Evolutionary conservation across 2,329 filamentous ascomycete genomes (phyloP).

Genomic region (Xylariales sp.): DNA sequence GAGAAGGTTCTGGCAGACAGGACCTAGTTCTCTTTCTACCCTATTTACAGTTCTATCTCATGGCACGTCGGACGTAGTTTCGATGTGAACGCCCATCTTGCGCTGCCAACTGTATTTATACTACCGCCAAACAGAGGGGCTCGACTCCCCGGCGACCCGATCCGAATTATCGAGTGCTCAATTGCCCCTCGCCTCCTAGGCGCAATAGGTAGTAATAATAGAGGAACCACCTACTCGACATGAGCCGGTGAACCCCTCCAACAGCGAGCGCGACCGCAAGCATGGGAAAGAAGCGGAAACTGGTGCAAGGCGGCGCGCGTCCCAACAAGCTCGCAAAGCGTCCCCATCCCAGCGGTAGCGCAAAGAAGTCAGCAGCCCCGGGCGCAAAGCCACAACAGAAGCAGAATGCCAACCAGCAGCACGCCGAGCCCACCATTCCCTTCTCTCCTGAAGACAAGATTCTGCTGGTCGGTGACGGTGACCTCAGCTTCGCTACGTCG

Average conservation of each 20-base stretch:
- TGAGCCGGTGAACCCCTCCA: conserved; percentile 41
- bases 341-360: conserved; percentile 24
- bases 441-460: conserved; percentile 75
- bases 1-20: too few relatives aligned
- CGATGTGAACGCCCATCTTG: conserved; percentile 3
- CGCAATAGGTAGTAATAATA: neutral
- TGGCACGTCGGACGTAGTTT: conserved; percentile 19
- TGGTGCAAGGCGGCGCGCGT: conserved; percentile 37
- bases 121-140: conserved; percentile 1
- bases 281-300: conserved; percentile 58
- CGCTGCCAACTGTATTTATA: conserved; percentile 1
- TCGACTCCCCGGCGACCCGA: conserved; percentile 9
- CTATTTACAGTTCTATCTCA: too few relatives aligned
- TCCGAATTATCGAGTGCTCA: conserved; percentile 6
- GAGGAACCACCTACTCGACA: conserved; percentile 27
- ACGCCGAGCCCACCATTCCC: conserved; percentile 68
- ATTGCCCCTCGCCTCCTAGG: conserved; percentile 12
- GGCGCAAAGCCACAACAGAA: conserved; percentile 34
- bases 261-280: conserved; percentile 44
- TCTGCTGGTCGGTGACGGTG: conserved; percentile 82
- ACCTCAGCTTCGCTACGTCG: conserved; percentile 80
- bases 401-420: conserved; percentile 35
- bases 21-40: too few relatives aligned
- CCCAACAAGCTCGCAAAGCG: conserved; percentile 39
- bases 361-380: conserved; percentile 12